Evolutionary conservation across 768 basidiomycete species (phyloP).

Genomic region (Kwoniella bestiolae): DNA sequence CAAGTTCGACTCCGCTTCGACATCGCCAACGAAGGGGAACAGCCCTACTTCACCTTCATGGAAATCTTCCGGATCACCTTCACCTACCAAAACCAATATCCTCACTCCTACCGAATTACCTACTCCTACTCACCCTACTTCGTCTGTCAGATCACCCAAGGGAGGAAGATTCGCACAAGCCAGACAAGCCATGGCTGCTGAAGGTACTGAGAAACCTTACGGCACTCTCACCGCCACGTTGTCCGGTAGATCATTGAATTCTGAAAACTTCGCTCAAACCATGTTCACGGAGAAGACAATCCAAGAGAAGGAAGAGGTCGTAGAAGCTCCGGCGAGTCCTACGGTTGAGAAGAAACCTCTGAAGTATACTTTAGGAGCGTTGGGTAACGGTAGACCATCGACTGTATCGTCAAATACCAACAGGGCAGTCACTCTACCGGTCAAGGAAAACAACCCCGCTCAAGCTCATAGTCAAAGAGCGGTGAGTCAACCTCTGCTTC

Average conservation of each 20-base stretch:
- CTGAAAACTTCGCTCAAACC: not conserved
- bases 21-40: not conserved
- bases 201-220: slow-evolving; percentile 16
- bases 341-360: slow-evolving; percentile 2
- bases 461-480: slow-evolving; percentile 3
- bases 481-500: slow-evolving; percentile 17
- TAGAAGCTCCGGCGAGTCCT: not conserved
- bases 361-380: slow-evolving; percentile 16
- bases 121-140: slow-evolving; percentile 1
- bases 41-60: slow-evolving; percentile 21
- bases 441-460: not conserved
- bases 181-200: slow-evolving; percentile 32
- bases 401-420: not conserved
- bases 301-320: slow-evolving; percentile 1
- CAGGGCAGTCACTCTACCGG: not conserved
- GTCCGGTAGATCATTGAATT: slow-evolving; percentile 8
- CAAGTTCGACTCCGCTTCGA: slow-evolving; percentile 3
- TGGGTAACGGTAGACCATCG: slow-evolving; percentile 14
- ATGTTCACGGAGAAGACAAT: not conserved
- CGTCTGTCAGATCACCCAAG: slow-evolving; percentile 18
- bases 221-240: slow-evolving; percentile 21
- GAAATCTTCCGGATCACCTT: slow-evolving; percentile 18
- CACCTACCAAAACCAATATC: slow-evolving; percentile 19
- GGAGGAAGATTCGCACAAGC: slow-evolving; percentile 39
- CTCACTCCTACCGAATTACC: slow-evolving; percentile 5